phyloP scores from a whole-genome alignment of 306 rosid genomes.

The Clitoria ternatea region DNA sequence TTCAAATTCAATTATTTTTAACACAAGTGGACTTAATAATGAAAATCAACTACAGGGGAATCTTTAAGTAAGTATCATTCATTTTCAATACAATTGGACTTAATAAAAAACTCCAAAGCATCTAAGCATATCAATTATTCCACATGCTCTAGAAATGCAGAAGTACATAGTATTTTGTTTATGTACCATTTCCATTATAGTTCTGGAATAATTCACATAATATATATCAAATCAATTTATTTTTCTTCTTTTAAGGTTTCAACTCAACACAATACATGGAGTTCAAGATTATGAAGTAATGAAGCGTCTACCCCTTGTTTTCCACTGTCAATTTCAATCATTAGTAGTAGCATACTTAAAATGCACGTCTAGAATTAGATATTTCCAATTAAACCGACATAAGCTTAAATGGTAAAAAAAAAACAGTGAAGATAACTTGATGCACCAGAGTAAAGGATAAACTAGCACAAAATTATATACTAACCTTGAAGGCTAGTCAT shows the following conservation, averaged over 20 bases:
- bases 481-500: slow-evolving; percentile 72
- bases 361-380: background rate
- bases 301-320: background rate
- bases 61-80: too few species aligned
- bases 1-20: background rate
- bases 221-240: background rate
- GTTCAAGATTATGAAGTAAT: background rate
- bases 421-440: background rate
- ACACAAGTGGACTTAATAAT: background rate
- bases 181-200: background rate
- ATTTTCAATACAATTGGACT: too few species aligned
- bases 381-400: background rate
- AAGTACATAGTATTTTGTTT: too few species aligned
- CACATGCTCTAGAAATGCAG: background rate
- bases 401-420: background rate
- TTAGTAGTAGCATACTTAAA: background rate
- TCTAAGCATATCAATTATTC: background rate
- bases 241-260: background rate
- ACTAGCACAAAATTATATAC: background rate
- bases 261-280: background rate
- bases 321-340: background rate
- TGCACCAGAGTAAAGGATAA: background rate
- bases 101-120: too few species aligned
- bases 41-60: too few species aligned
- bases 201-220: background rate